Evolutionary conservation across 495 filamentous ascomycete species (phyloP), one percentile per base, ranked within the genome.

Genomic region (Tuber indicum): DNA sequence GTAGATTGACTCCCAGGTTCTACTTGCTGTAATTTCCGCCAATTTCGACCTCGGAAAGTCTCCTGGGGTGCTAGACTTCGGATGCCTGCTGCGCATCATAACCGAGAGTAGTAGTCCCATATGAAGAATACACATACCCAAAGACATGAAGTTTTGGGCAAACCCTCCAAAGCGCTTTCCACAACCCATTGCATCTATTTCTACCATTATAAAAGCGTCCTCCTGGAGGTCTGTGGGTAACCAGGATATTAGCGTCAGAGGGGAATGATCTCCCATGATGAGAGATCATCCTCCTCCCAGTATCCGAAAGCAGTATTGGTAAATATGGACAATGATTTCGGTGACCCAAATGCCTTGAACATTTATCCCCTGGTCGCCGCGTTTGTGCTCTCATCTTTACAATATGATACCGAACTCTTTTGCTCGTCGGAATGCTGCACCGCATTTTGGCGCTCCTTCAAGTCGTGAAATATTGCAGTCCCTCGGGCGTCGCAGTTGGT

Each of bases 71-170:
- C 32, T 32, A 32, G 32, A 1, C 26, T 43, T 76, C 70, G 41
- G 76, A 72, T 7, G 49, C 32, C n/a, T 46, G 74, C n/a, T 46
- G 74, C 62, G n/a, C 26, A 41, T 74, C 85, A 91, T 91, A 92
- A n/a, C 82, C 82, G 17, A 92, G 84, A 17, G 88, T 84, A 79
- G 90, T 86, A 23, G 86, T 88, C 3, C 90, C 90, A 75, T 87
- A 82, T 44, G 87, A 89, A 75, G 85, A 90, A 85, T 97, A 94
- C 41, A 96, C 87, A 83, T 98, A 94, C 4, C 94, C 95, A 86
- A 96, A 97, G 73, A 97, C 88, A 84, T 97, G 94, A 21, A 97
- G 85, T 52, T 86, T 86, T 7, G 95, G 94, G 76, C 89, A 90
- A 36, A 94, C 89, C 70, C 89, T 87, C 93, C 94, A 96, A 41